phyloP scores from a whole-genome alignment of 2,329 filamentous ascomycete genomes.

The Neopestalotiopsis sp. region DNA sequence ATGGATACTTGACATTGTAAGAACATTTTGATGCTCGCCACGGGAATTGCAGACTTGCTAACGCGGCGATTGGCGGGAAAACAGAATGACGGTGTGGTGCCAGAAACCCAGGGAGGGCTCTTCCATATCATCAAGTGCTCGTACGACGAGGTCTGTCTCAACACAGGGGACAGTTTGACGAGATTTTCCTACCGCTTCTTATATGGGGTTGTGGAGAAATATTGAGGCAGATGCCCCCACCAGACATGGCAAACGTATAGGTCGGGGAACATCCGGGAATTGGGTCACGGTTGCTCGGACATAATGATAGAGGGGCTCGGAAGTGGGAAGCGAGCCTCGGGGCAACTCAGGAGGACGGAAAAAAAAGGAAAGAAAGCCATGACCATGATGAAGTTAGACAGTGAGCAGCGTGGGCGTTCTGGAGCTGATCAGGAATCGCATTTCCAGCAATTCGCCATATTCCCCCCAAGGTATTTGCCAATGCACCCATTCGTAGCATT shows the following conservation, averaged over 20 bases:
- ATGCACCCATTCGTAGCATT: neutral
- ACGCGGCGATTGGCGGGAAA: neutral
- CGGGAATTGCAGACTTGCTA: slow-evolving; percentile 6
- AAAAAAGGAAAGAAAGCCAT: neutral
- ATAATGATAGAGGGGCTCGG: neutral
- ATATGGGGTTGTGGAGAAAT: neutral
- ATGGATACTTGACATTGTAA: slow-evolving; percentile 37
- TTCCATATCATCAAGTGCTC: slow-evolving; percentile 19
- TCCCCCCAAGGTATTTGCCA: neutral
- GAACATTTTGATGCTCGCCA: slow-evolving; percentile 13
- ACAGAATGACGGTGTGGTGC: slow-evolving; percentile 36
- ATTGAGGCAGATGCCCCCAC: neutral
- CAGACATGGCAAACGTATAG: neutral
- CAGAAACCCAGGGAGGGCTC: slow-evolving; percentile 32
- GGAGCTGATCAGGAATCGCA: neutral
- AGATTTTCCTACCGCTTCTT: neutral
- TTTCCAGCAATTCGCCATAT: slow-evolving; percentile 3
- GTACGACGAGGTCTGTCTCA: slow-evolving; percentile 12
- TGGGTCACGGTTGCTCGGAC: neutral
- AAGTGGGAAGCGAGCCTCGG: neutral
- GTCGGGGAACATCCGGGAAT: neutral
- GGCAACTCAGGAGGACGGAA: neutral
- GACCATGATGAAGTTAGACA: neutral
- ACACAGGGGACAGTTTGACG: slow-evolving; percentile 3
- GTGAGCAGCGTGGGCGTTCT: slow-evolving; percentile 9